Percentiles rank a stretch among this genome's conserved stretches.
phyloP scores from a whole-genome alignment of 2,329 filamentous ascomycete genomes.

The Chaetomium strumarium region DNA sequence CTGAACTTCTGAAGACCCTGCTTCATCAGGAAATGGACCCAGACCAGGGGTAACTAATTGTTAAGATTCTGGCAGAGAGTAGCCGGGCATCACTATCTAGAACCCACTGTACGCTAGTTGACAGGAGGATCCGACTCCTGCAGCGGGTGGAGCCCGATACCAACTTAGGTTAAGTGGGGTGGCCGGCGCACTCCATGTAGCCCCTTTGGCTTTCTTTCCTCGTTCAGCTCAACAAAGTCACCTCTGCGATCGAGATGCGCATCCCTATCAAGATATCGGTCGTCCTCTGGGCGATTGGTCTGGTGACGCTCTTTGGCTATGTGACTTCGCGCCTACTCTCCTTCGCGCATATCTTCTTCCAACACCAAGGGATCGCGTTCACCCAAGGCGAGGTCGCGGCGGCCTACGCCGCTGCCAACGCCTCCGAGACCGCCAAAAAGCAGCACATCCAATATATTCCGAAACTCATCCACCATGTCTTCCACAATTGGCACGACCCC shows the following conservation, averaged over 20 bases:
- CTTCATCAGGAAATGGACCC: too few species aligned
- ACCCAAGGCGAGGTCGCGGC: constrained; percentile 19
- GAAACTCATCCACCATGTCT: constrained; percentile 27
- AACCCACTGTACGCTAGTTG: too few species aligned
- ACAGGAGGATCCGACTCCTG: too few species aligned
- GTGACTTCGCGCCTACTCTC: constrained; percentile 16
- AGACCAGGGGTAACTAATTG: too few species aligned
- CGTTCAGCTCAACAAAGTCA: too few species aligned
- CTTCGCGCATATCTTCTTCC: constrained; percentile 22
- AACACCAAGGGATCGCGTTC: constrained; percentile 23
- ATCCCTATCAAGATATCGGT: constrained; percentile 15
- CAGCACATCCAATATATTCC: constrained; percentile 20
- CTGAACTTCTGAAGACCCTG: too few species aligned
- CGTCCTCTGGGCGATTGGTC: constrained; percentile 12
- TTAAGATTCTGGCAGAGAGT: too few species aligned
- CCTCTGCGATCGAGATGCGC: constrained; percentile 12
- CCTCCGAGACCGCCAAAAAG: neutral
- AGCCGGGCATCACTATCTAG: too few species aligned
- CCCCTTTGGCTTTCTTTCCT: too few species aligned
- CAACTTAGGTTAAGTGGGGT: too few species aligned
- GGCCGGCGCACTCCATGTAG: too few species aligned
- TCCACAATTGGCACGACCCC: constrained; percentile 27
- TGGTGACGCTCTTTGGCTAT: constrained; percentile 12
- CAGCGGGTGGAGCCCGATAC: too few species aligned
- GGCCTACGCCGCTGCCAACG: constrained; percentile 1